phyloP scores from a whole-genome alignment of 176 grass and related monocot genomes.

The Bonia amplexicaulis region DNA sequence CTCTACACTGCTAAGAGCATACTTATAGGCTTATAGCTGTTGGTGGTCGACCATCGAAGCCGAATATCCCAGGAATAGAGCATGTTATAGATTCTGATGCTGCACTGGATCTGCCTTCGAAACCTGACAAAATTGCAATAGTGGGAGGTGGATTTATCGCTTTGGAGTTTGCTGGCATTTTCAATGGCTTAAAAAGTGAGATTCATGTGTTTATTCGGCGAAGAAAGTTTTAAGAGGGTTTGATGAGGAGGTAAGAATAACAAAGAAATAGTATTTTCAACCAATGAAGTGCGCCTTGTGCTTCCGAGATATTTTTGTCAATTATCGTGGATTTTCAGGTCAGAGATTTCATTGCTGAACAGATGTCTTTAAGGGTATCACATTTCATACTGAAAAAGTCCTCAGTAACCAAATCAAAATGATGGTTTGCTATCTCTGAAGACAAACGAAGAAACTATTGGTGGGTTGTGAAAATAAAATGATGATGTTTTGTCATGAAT shows the following conservation, averaged over 20 bases:
- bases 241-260: constrained; percentile 63
- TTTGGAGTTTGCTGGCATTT: constrained; percentile 80
- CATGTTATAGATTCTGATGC: constrained; percentile 71
- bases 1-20: constrained; percentile 65
- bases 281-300: constrained; percentile 2
- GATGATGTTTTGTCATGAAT: no score
- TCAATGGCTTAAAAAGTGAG: constrained; percentile 74
- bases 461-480: no score
- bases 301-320: neutral
- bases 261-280: neutral
- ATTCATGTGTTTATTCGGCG: constrained; percentile 82
- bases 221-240: constrained; percentile 72
- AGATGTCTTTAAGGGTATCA: constrained; percentile 63
- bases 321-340: constrained; percentile 49
- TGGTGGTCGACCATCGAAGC: constrained; percentile 56
- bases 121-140: constrained; percentile 71
- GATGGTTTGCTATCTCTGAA: constrained; percentile 67
- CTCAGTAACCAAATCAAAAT: constrained; percentile 62
- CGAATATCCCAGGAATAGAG: constrained; percentile 67
- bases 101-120: constrained; percentile 56
- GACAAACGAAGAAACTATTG: constrained; percentile 70
- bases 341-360: constrained; percentile 71
- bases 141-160: constrained; percentile 79
- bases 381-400: constrained; percentile 77
- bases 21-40: constrained; percentile 68